phyloP scores from a whole-genome alignment of 352 stramenopile genomes.

The Pythium catenulatum region DNA sequence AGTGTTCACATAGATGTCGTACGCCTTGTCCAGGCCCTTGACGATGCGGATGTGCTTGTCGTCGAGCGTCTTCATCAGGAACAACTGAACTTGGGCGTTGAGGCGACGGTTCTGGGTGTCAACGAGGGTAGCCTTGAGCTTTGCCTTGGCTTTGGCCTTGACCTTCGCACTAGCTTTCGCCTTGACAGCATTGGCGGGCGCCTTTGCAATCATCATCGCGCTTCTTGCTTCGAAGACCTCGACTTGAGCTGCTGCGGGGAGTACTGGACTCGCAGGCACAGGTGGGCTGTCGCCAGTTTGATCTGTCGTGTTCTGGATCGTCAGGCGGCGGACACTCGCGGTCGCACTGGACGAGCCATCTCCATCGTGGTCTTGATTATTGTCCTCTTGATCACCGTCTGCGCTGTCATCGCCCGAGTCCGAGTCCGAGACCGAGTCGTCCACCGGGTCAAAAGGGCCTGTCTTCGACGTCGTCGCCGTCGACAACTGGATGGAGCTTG shows the following conservation, averaged over 20 bases:
- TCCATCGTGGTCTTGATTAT: background rate
- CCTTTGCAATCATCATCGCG: background rate
- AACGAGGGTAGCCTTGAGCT: background rate
- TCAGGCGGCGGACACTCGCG: background rate
- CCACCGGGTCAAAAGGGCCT: too few species aligned
- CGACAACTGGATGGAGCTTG: background rate
- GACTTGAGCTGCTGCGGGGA: background rate
- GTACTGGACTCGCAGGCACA: background rate
- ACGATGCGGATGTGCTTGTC: slow-evolving; percentile 31
- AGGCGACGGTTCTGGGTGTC: background rate
- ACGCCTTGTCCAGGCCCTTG: background rate
- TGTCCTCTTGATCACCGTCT: background rate
- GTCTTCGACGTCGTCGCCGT: background rate
- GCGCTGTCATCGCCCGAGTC: background rate
- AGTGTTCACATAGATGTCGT: slow-evolving; percentile 21
- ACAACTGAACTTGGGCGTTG: background rate
- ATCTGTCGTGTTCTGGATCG: too few species aligned
- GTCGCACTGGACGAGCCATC: background rate
- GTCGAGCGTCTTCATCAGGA: slow-evolving; percentile 36
- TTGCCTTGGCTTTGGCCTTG: background rate
- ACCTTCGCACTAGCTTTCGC: background rate
- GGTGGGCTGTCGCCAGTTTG: too few species aligned
- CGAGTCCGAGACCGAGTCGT: background rate
- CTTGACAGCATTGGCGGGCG: background rate
- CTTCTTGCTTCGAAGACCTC: background rate